These are phyloP conservation scores for Quercus suber DNA, from an alignment of 306 rosid genomes.

Conservation along the genomic window DNA sequence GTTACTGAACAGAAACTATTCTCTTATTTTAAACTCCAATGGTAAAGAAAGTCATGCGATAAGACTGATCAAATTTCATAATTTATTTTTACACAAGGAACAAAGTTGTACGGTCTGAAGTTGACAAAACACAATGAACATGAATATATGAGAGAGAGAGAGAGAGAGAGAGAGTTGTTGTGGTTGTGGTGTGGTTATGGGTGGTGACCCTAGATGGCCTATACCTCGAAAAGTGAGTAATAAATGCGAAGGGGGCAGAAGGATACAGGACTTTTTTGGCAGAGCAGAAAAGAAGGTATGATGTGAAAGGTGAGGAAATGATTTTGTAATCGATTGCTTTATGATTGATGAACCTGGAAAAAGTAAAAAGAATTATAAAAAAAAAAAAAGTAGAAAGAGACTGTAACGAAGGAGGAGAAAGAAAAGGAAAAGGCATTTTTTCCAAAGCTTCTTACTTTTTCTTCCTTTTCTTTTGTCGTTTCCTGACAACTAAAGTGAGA, in stretches of 20 bases:
- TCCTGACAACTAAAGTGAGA: conserved; percentile 35
- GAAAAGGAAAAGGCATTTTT: background rate
- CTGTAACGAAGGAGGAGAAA: conserved; percentile 1
- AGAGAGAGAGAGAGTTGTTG: background rate
- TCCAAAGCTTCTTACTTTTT: conserved; percentile 1
- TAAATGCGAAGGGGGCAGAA: conserved; percentile 56
- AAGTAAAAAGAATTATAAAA: conserved; percentile 10
- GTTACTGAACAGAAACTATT: accelerated
- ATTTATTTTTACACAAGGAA: conserved; percentile 33
- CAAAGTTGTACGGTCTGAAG: conserved; percentile 50
- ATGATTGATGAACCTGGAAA: conserved; percentile 61
- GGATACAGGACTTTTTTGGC: conserved; percentile 57
- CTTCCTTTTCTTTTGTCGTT: conserved; percentile 38
- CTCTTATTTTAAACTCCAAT: background rate
- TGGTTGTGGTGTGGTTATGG: background rate
- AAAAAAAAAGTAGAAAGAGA: background rate
- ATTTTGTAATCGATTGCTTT: conserved; percentile 98
- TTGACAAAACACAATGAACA: conserved; percentile 28
- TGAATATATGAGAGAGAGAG: conserved; percentile 16
- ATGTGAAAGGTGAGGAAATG: conserved; percentile 74
- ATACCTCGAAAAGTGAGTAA: conserved; percentile 44
- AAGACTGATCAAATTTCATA: background rate
- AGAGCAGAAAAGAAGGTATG: conserved; percentile 49
- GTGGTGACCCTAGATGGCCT: conserved; percentile 34
- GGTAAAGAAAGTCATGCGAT: background rate